Conservation (phyloP, 2,329 filamentous ascomycete genomes). For the Dactylellina drechsleri region DNA sequence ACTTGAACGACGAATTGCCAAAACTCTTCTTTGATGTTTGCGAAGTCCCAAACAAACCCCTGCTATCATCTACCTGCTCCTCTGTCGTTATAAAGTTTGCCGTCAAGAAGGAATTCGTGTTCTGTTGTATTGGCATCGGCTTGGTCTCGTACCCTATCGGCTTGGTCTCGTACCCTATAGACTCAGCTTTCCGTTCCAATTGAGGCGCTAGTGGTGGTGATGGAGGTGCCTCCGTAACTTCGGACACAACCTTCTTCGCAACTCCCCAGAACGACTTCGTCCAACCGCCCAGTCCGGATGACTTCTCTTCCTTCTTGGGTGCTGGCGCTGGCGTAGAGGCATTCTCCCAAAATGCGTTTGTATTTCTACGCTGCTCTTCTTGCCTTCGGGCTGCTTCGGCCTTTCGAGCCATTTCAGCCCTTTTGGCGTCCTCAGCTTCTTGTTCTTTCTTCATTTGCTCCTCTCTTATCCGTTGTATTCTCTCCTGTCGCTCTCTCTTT, state of each 20-base stretch:
- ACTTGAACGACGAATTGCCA: conserved; percentile 50
- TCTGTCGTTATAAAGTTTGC: conserved; percentile 30
- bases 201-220: conserved; percentile 20
- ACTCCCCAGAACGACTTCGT: conserved; percentile 44
- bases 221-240: conserved; percentile 32
- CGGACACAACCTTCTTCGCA: conserved; percentile 37
- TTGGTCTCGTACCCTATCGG: conserved; percentile 9
- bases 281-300: conserved; percentile 39
- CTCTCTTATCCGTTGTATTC: conserved; percentile 18
- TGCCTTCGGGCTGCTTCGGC: conserved; percentile 22
- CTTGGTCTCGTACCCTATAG: neutral
- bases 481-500: conserved; percentile 25
- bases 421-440: neutral
- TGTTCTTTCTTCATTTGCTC: conserved; percentile 23
- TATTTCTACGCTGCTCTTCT: conserved; percentile 19
- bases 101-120: conserved; percentile 26
- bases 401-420: neutral
- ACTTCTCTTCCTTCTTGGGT: conserved; percentile 46
- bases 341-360: conserved; percentile 18
- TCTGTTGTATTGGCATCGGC: conserved; percentile 33
- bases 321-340: conserved; percentile 2
- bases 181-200: conserved; percentile 12
- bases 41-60: conserved; percentile 44
- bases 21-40: conserved; percentile 52
- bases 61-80: conserved; percentile 35